Evolutionary conservation across 306 rosid species (phyloP), one percentile per base, ranked within the genome.

Genomic region (Hippophae gyantsensis): DNA sequence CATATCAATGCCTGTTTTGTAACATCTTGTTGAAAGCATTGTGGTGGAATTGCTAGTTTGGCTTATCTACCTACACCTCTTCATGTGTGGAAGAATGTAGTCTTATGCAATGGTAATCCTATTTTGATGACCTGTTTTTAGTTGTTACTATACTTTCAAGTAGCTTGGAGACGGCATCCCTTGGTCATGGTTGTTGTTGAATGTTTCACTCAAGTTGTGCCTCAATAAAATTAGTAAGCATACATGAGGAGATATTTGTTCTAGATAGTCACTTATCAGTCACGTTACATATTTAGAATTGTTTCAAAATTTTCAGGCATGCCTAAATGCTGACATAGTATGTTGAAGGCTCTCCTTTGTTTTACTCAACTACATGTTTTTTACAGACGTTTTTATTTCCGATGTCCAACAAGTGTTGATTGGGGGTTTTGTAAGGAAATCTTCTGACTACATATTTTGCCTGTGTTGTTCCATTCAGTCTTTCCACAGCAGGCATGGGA

Each of bases 401-500:
- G 13, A 57, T 13, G 46, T 57, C 60, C 67, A 56, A 46, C 38
- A 42, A 48, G 38, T 60, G 48, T 55, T 58, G 45, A 48, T 65
- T 57, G 66, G 54, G 38, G 48, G 53, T 67, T 71, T 43, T 10
- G 13, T 65, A 11, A 60, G 43, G 61, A 52, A 57, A 48, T 43
- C 18, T 56, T 69, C 81, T 79, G 70, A 85, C 78, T 53, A 18
- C 64, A 58, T 54, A 44, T 71, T 62, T 74, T 79, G 62, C 61
- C 40, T 57, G 46, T 74, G 38, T 32, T 32, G 48, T 66, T 68
- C 58, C 74, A 63, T 84, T 68, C 87, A 90, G 97, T 68, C 90
- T 67, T 90, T 86, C 76, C 90, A 78, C 40, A 0, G 56, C 85
- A 84, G 69, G 84, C 88, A 86, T 59, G 97, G 94, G 78, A 79